These are phyloP conservation scores for Podochytrium sp. DNA, from an alignment of 192 early-diverging fungal genomes.

Conservation along the genomic window DNA sequence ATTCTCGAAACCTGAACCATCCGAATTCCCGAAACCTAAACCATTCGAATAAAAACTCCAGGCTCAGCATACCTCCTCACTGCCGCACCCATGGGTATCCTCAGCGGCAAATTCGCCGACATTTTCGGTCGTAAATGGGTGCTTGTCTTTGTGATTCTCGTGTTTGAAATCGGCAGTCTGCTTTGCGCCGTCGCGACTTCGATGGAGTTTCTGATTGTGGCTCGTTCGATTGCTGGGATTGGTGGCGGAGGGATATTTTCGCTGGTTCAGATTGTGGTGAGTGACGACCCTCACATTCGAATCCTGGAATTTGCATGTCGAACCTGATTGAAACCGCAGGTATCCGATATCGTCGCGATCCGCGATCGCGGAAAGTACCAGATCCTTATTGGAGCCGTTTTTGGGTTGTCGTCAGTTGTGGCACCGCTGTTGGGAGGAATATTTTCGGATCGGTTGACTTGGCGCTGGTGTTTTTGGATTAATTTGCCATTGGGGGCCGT, in stretches of 20 bases:
- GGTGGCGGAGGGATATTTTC: slow-evolving; percentile 82
- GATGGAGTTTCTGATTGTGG: slow-evolving; percentile 66
- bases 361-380: slow-evolving; percentile 83
- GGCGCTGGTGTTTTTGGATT: slow-evolving; percentile 75
- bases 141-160: slow-evolving; percentile 66
- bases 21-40: not conserved
- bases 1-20: not conserved
- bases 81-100: not conserved
- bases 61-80: slow-evolving; percentile 37
- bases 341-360: slow-evolving; percentile 74
- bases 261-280: slow-evolving; percentile 77
- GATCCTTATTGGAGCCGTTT: slow-evolving; percentile 74
- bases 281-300: too few species aligned
- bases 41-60: not conserved
- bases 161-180: slow-evolving; percentile 78
- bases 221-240: slow-evolving; percentile 69
- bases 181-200: slow-evolving; percentile 69
- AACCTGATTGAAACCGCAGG: too few species aligned
- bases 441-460: slow-evolving; percentile 56
- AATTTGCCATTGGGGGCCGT: slow-evolving; percentile 81
- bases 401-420: slow-evolving; percentile 73
- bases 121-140: slow-evolving; percentile 81
- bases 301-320: too few species aligned
- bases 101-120: slow-evolving; percentile 80
- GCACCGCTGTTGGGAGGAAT: slow-evolving; percentile 82